Evolutionary conservation across 225 moss, liverwort and hornwort species (phyloP).

Genomic region (Marchantia paleacea): DNA sequence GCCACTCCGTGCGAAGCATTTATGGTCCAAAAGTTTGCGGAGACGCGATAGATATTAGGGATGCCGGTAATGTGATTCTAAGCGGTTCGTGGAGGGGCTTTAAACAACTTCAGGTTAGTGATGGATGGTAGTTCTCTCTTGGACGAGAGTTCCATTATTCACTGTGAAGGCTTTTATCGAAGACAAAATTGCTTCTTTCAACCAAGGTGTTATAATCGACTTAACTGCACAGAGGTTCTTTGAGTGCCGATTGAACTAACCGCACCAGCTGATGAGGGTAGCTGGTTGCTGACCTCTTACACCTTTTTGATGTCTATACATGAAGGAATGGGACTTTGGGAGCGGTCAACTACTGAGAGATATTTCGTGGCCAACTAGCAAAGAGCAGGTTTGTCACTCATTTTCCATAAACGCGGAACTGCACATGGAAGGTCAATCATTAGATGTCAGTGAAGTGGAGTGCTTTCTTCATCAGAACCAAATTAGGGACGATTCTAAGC

Average conservation of each 20-base stretch:
- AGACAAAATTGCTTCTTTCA: not conserved
- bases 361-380: conserved; percentile 39
- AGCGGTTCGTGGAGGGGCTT: conserved; percentile 67
- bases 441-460: too few species aligned
- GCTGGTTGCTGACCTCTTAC: not conserved
- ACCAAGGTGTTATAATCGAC: not conserved
- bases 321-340: conserved; percentile 86
- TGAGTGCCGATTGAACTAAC: not conserved
- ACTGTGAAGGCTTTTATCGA: not conserved
- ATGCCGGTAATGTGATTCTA: conserved; percentile 32
- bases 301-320: not conserved
- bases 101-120: conserved; percentile 63
- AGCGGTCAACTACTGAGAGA: conserved; percentile 53
- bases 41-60: conserved; percentile 60
- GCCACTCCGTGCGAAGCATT: conserved; percentile 57
- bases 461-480: not conserved
- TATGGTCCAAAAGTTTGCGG: conserved; percentile 66
- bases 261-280: not conserved
- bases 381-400: conserved; percentile 18
- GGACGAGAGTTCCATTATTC: not conserved
- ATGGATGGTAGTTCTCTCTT: not conserved
- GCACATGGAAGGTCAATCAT: not conserved
- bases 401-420: conserved; percentile 11
- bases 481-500: conserved; percentile 9
- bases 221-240: not conserved